phyloP scores from a whole-genome alignment of 192 early-diverging fungal genomes.

The Coemansia sp. region DNA sequence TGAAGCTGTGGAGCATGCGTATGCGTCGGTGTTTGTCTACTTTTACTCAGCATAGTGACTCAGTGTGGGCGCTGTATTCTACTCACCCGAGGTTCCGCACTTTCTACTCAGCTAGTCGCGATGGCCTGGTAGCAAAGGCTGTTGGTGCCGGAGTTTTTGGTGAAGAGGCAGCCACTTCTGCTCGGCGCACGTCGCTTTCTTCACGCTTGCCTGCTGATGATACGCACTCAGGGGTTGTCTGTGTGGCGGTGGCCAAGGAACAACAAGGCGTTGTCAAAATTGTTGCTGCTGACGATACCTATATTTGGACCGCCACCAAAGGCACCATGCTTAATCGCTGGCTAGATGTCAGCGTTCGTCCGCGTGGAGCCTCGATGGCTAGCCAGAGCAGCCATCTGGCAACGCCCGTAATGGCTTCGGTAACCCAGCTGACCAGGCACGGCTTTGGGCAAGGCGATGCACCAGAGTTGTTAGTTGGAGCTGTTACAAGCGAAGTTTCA shows the following conservation, averaged over 20 bases:
- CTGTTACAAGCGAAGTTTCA: slow-evolving; percentile 9
- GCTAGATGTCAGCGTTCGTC: slow-evolving; percentile 45
- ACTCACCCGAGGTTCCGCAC: slow-evolving; percentile 80
- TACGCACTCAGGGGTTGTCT: slow-evolving; percentile 28
- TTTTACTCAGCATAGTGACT: slow-evolving; percentile 82
- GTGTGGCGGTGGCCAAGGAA: slow-evolving; percentile 88
- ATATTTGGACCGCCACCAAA: slow-evolving; percentile 90
- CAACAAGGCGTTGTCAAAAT: slow-evolving; percentile 77
- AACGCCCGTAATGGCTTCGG: neutral
- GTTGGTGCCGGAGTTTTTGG: slow-evolving; percentile 54
- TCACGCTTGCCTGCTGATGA: slow-evolving; percentile 21
- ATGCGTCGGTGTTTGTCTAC: slow-evolving; percentile 86
- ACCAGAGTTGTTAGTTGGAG: neutral
- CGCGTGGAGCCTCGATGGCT: neutral
- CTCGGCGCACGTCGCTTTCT: slow-evolving; percentile 18
- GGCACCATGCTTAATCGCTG: slow-evolving; percentile 83
- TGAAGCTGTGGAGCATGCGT: slow-evolving; percentile 95
- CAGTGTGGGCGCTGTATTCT: slow-evolving; percentile 88
- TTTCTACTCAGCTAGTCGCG: slow-evolving; percentile 90
- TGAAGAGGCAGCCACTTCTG: neutral
- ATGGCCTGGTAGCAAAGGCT: slow-evolving; percentile 88
- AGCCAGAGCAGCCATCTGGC: slow-evolving; percentile 5
- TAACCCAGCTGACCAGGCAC: neutral
- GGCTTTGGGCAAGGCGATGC: neutral
- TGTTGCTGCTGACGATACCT: slow-evolving; percentile 80